These are phyloP conservation scores for Leersia perrieri DNA, from an alignment of 176 grass and related monocot genomes.

Conservation along the genomic window DNA sequence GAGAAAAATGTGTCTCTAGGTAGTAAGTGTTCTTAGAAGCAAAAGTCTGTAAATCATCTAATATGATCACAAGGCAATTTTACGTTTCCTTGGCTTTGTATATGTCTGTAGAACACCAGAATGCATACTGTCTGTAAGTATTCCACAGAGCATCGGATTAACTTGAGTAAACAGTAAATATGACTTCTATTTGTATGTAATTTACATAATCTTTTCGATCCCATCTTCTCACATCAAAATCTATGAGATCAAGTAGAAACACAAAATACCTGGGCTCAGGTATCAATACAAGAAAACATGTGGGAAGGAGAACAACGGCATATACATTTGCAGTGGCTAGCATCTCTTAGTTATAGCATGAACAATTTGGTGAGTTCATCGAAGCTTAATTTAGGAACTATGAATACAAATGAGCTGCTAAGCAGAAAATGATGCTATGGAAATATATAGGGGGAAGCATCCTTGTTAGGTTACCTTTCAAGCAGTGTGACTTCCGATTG, in stretches of 20 bases:
- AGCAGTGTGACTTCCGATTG: conserved; percentile 73
- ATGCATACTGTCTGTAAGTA: background rate
- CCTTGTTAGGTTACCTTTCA: conserved; percentile 50
- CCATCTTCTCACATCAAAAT: background rate
- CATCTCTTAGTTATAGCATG: background rate
- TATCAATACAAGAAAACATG: background rate
- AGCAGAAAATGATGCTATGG: background rate
- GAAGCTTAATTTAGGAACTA: conserved; percentile 4
- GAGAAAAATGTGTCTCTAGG: background rate
- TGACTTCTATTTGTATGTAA: too few species aligned
- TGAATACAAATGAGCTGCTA: background rate
- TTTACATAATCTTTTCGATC: background rate
- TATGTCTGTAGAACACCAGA: background rate
- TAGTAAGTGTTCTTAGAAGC: background rate
- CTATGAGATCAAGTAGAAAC: conserved; percentile 1
- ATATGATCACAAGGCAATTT: background rate
- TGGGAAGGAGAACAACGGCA: background rate
- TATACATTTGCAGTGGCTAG: background rate
- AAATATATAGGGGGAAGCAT: background rate
- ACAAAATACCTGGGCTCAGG: background rate
- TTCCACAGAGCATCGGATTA: background rate
- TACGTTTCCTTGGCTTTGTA: background rate
- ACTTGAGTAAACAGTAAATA: too few species aligned
- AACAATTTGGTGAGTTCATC: background rate
- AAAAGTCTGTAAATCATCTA: background rate